A percentile compares a stretch with the other conserved stretches of the same genome.
These are phyloP conservation scores for Naegleria gruberi DNA, from an alignment of 208 protist species.

Conservation along the genomic window DNA sequence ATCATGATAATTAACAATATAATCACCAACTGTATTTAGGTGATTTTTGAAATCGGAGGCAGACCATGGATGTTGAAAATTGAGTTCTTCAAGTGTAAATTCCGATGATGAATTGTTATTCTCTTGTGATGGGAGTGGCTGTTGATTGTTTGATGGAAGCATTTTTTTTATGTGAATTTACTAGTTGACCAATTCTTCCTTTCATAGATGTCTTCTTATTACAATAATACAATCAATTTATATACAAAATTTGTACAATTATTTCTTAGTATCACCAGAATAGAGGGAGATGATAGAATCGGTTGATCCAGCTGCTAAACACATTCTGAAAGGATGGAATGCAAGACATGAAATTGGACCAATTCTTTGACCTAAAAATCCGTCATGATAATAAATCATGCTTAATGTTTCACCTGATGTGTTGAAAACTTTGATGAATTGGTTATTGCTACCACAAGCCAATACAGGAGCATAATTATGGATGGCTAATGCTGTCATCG, in stretches of 20 bases:
- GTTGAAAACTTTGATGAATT: slow-evolving; percentile 25
- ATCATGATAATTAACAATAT: neutral
- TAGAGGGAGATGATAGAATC: slow-evolving; percentile 19
- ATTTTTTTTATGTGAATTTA: no score
- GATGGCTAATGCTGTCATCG: neutral
- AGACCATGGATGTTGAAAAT: neutral
- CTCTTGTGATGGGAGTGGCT: no score
- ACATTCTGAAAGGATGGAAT: slow-evolving; percentile 22
- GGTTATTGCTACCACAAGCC: slow-evolving; percentile 3
- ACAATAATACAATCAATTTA: no score
- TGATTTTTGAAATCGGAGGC: neutral
- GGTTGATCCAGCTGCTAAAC: slow-evolving; percentile 2
- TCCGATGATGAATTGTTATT: no score
- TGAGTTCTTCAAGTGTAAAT: neutral
- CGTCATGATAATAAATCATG: slow-evolving; percentile 27
- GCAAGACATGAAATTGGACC: slow-evolving; percentile 18
- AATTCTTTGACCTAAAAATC: slow-evolving; percentile 27
- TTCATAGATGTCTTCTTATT: no score
- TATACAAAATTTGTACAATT: no score
- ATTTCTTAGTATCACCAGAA: no score
- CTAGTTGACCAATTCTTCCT: no score
- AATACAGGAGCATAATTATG: slow-evolving; percentile 26
- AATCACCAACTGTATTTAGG: neutral
- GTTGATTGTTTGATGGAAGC: no score
- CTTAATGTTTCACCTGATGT: neutral